These are phyloP conservation scores for Metarhizium rileyi DNA, from an alignment of 2,329 filamentous ascomycete species.

Conservation along the genomic window DNA sequence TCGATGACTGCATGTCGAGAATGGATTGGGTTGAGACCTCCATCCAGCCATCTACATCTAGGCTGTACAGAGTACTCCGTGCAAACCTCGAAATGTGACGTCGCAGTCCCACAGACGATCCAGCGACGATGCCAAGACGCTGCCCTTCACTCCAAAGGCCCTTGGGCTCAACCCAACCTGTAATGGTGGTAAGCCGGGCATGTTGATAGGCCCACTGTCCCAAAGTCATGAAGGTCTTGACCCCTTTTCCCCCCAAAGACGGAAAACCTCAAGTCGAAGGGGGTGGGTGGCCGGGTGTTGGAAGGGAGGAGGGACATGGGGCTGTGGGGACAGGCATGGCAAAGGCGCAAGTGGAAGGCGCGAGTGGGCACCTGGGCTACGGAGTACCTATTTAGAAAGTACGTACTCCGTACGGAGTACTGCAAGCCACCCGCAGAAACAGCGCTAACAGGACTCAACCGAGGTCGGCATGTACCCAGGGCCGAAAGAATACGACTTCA, in stretches of 20 bases:
- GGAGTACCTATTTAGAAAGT: too few relatives aligned
- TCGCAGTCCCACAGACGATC: too few relatives aligned
- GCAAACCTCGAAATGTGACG: too few relatives aligned
- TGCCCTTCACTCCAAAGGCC: background rate
- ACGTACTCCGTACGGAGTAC: too few relatives aligned
- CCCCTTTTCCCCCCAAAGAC: background rate
- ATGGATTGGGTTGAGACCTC: too few relatives aligned
- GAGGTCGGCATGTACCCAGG: background rate
- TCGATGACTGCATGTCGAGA: background rate
- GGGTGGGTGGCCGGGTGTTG: too few relatives aligned
- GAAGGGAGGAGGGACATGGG: too few relatives aligned
- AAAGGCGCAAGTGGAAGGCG: too few relatives aligned
- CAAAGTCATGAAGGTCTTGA: background rate
- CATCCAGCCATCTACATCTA: background rate
- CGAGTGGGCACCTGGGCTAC: too few relatives aligned
- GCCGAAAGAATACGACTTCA: background rate
- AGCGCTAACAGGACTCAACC: background rate
- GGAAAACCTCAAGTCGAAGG: background rate
- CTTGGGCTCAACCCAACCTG: background rate
- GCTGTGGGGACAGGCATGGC: background rate
- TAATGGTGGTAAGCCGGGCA: background rate
- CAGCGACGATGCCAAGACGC: background rate
- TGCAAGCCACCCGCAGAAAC: background rate
- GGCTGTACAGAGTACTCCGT: background rate
- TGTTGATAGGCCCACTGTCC: background rate